phyloP scores from a whole-genome alignment of 352 stramenopile species.

The Globisporangium spiculum region DNA sequence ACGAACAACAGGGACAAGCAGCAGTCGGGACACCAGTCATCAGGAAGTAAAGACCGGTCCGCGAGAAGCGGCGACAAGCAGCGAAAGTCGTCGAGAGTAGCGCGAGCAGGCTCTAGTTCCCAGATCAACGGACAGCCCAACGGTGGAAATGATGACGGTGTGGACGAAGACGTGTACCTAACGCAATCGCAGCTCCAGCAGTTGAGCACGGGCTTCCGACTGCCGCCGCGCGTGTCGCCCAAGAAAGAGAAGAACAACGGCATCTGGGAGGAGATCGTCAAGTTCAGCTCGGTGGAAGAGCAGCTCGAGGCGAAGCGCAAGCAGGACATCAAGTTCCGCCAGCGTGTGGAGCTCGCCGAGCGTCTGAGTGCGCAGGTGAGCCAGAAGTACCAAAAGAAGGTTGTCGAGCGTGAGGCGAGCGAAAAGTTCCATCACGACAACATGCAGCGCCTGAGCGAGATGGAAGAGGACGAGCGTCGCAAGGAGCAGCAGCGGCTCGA shows the following conservation, averaged over 20 bases:
- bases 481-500: constrained; percentile 56
- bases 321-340: constrained; percentile 25
- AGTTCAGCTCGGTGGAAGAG: constrained; percentile 73
- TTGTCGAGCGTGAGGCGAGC: constrained; percentile 41
- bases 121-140: background rate
- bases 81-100: constrained; percentile 2
- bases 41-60: constrained; percentile 24
- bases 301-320: constrained; percentile 48
- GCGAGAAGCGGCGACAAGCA: constrained; percentile 7
- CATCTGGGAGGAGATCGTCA: constrained; percentile 85
- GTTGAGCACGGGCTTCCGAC: constrained; percentile 55
- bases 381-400: constrained; percentile 32
- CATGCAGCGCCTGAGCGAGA: constrained; percentile 38
- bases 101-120: background rate
- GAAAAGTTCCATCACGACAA: constrained; percentile 52
- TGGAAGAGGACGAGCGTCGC: constrained; percentile 54
- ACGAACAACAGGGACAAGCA: constrained; percentile 10
- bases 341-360: constrained; percentile 35
- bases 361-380: constrained; percentile 56
- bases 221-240: constrained; percentile 58
- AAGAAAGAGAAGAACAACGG: constrained; percentile 77
- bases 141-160: background rate
- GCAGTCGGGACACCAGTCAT: constrained; percentile 20
- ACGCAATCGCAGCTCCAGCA: constrained; percentile 73
- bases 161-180: constrained; percentile 58